Base-by-base conservation (phyloP, 208 protist genomes). In the Leishmania martiniquensis region DNA sequence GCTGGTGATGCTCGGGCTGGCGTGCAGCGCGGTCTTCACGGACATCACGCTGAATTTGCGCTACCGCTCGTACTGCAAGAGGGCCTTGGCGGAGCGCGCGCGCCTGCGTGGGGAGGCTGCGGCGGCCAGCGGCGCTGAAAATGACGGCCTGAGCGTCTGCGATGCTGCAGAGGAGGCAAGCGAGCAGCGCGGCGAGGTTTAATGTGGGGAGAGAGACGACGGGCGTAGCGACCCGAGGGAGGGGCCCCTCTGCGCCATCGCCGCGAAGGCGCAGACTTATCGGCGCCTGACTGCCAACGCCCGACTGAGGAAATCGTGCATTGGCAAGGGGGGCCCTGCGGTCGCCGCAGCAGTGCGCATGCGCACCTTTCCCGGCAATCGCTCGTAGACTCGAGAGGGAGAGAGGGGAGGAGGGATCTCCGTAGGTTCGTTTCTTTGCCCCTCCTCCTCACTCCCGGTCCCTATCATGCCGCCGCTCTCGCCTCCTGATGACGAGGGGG, bases 11-110 rank as follows among this genome's bases (percentile, higher is more conserved):
- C 78, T 87, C 25, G 83, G 74, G 1, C 63, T 91, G 0, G 57
- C 74, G 7, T 54, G 42, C 62, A 84, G 76, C 4, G 79, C 80
- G 15, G 80, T 91, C 59, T 17, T 84, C 37, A 82, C 85, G 20
- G 76, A 84, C 81, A 39, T 75, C 0, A 37, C 84, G 2, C 70
- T 91, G 57, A 80, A 89, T 63, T 29, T 83, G 32, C 78, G 79
- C 29, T 91, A 91, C 85, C 66, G 73, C 42, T 57, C 68, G 29
- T 90, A 87, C 82, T 86, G 75, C 75, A 57, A 62, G n/a, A 81
- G 69, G 25, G 77, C 80, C 29, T 71, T 93, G 32, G 83, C 75
- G 1, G 89, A 93, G 82, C 85, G 89, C 69, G 81, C 78, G 3
- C 82, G 83, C 60, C 25, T 93, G 32, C 80, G 72, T 32, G 83